Evolutionary conservation across 371 early-diverging fungal species (phyloP), one percentile per base, ranked within the genome.

Genomic region (Actinomucor elegans): DNA sequence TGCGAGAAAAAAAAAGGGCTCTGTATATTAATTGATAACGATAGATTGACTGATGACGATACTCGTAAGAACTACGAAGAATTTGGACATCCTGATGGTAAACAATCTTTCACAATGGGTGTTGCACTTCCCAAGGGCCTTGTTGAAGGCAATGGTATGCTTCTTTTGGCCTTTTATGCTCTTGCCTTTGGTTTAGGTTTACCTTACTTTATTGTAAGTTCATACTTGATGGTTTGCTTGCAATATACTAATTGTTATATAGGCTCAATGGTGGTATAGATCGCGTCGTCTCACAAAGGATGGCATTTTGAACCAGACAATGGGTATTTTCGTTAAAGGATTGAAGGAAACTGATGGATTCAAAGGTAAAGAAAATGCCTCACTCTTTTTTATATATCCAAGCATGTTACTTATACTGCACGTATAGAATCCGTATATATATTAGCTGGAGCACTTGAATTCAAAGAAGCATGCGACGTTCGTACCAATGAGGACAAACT

Each of bases 1-100:
- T 21, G 23, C n/a, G 17, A 43, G 27, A 18, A 12, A 29, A 15
- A 23, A 41, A 42, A 4, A 8, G 18, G 29, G 3, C 2, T 20
- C 5, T 26, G 11, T n/a, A n/a, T n/a, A n/a, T n/a, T n/a, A n/a
- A n/a, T n/a, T n/a, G n/a, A n/a, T n/a, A n/a, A n/a, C n/a, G n/a
- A 10, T 71, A 89, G 89, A 20, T 77, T 98, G 66, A 98, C 98
- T 3, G 92, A 98, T 67, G 92, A 93, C 9, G 94, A 86, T 54
- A 88, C 89, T 3, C 83, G 93, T 50, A 86, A 85, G 61, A 93
- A 92, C 69, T 98, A 86, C 73, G 96, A 94, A 57, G 91, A 96
- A 69, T 94, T 82, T 56, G 98, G 98, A 41, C 93, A 97, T 67
- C 97, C 98, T 14, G 98, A 98, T 69, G 98, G 98, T 23, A 92